Evolutionary conservation across 2,329 filamentous ascomycete genomes (phyloP).

Genomic region (Colletotrichum lini): DNA sequence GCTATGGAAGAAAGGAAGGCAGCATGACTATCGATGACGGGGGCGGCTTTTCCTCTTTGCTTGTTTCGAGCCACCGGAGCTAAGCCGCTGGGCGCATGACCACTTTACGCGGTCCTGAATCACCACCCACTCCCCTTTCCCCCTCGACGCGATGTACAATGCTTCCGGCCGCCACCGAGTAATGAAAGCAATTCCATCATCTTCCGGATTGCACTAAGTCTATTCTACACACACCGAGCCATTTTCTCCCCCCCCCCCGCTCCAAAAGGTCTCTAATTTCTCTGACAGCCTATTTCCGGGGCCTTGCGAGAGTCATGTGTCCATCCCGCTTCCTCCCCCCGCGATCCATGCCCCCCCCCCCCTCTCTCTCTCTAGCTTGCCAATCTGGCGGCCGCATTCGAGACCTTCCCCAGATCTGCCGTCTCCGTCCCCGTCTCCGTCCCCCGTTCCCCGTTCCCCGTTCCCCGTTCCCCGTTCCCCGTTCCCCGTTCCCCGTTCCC

Average conservation of each 20-base stretch:
- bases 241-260: not conserved
- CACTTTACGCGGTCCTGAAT: conserved; percentile 33
- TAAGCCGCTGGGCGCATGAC: not conserved
- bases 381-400: not conserved
- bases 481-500: not conserved
- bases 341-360: conserved; percentile 7
- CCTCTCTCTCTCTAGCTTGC: not conserved
- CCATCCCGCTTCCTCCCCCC: not conserved
- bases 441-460: too few relatives aligned
- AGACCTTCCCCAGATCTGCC: conserved; percentile 18
- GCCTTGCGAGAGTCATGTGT: conserved; percentile 19
- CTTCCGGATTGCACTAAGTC: not conserved
- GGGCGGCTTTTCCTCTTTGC: not conserved
- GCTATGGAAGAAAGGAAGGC: too few relatives aligned
- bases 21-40: not conserved
- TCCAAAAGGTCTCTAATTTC: conserved; percentile 2
- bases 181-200: not conserved
- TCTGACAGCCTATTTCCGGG: conserved; percentile 5
- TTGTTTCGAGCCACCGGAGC: not conserved
- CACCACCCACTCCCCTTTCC: not conserved
- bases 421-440: conserved; percentile 21
- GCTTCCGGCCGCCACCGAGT: not conserved
- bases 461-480: not conserved
- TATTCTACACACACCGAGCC: conserved; percentile 1
- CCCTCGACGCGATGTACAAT: conserved; percentile 24